Conservation (phyloP, 2,329 filamentous ascomycete species). For the Hypoxylon sp. region DNA sequence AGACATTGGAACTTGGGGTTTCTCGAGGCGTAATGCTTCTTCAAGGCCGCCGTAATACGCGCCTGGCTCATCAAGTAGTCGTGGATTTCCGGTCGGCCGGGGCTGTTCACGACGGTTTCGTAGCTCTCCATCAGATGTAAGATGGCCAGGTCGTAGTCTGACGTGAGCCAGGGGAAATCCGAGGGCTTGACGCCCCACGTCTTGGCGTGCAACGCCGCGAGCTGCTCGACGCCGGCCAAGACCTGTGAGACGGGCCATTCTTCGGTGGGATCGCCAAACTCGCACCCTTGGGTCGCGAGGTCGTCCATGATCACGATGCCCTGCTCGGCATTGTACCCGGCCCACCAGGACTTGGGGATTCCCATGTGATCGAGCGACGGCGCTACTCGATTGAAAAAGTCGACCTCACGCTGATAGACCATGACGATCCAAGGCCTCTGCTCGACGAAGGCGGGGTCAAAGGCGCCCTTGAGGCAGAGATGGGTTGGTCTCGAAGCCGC, state of each 20-base stretch:
- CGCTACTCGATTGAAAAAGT: constrained; percentile 47
- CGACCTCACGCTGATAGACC: constrained; percentile 47
- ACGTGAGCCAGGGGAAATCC: constrained; percentile 50
- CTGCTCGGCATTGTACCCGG: constrained; percentile 40
- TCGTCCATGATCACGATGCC: constrained; percentile 49
- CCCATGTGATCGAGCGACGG: constrained; percentile 41
- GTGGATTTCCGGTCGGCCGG: constrained; percentile 46
- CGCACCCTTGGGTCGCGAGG: constrained; percentile 39
- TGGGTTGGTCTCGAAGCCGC: constrained; percentile 17
- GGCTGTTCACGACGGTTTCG: constrained; percentile 41
- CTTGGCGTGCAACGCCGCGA: constrained; percentile 51
- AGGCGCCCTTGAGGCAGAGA: constrained; percentile 47
- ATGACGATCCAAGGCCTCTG: constrained; percentile 44
- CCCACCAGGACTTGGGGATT: constrained; percentile 44
- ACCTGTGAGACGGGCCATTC: constrained; percentile 44
- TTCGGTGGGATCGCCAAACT: constrained; percentile 41
- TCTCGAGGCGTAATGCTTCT: constrained; percentile 48
- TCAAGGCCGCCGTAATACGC: constrained; percentile 48
- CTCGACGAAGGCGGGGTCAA: constrained; percentile 45
- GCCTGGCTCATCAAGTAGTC: constrained; percentile 46
- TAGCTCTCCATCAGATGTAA: constrained; percentile 46
- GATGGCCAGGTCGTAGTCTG: constrained; percentile 48
- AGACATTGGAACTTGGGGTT: constrained; percentile 52
- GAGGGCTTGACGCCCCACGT: constrained; percentile 45
- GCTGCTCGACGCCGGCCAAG: constrained; percentile 49